A percentile compares a stretch with the other conserved stretches of the same genome.
Evolutionary conservation across 2,329 filamentous ascomycete genomes (phyloP).

Genomic region (Chrysoporthe puriensis): DNA sequence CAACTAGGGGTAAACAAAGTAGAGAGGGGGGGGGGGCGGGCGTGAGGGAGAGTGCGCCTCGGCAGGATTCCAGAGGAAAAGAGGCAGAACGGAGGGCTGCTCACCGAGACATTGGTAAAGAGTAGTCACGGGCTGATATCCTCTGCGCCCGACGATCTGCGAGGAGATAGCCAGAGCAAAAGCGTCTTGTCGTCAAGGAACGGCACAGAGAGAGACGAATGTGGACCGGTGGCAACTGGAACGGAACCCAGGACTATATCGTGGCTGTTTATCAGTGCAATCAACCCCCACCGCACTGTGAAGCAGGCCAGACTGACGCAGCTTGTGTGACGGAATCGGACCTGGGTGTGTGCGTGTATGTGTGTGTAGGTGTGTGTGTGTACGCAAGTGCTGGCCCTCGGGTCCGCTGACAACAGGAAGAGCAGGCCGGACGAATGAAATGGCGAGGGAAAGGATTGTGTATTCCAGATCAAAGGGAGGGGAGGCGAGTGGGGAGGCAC

Average conservation of each 20-base stretch:
- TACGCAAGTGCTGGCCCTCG: not conserved
- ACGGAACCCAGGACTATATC: slow-evolving; percentile 19
- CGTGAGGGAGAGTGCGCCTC: not conserved
- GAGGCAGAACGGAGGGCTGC: not conserved
- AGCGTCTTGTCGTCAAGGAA: slow-evolving; percentile 33
- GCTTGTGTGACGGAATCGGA: not conserved
- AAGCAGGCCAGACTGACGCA: slow-evolving; percentile 7
- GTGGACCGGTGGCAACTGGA: slow-evolving; percentile 18
- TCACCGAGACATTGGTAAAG: slow-evolving; percentile 41
- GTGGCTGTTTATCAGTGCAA: slow-evolving; percentile 16
- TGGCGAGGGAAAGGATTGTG: slow-evolving; percentile 2
- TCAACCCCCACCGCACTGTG: not conserved
- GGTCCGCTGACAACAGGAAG: not conserved
- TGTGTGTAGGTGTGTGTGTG: not conserved
- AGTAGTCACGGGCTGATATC: slow-evolving; percentile 34
- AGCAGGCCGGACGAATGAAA: not conserved
- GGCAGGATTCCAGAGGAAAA: not conserved
- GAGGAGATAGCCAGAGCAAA: slow-evolving; percentile 51
- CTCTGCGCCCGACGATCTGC: slow-evolving; percentile 51
- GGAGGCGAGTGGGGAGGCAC: not conserved
- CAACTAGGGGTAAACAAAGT: not conserved
- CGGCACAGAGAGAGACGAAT: slow-evolving; percentile 5
- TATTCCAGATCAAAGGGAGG: not conserved
- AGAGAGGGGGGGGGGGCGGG: not conserved
- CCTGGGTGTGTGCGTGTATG: not conserved